These are phyloP conservation scores for Citrus inodora DNA, from an alignment of 345 rosid species.

Conservation along the genomic window DNA sequence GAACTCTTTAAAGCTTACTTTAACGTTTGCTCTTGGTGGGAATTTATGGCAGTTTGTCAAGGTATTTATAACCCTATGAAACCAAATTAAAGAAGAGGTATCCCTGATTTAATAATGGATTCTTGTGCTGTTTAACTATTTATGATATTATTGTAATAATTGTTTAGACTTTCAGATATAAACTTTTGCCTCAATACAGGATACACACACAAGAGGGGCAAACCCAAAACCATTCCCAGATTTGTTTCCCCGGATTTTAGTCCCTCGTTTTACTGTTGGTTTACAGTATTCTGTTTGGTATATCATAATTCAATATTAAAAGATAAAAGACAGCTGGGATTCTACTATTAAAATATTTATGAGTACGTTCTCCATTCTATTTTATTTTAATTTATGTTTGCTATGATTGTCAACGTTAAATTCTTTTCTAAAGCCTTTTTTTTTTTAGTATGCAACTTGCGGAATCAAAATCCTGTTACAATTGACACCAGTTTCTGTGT, in stretches of 20 bases:
- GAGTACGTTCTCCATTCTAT: not conserved
- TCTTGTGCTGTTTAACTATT: not conserved
- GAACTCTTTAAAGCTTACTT: not conserved
- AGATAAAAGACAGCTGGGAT: too few species aligned
- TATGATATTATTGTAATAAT: not conserved
- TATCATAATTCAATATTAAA: not conserved
- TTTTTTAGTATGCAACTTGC: not conserved
- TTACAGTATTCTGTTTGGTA: not conserved
- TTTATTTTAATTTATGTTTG: not conserved
- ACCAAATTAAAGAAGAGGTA: not conserved
- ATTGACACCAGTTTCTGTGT: not conserved
- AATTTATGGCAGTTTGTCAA: not conserved
- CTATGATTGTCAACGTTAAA: not conserved
- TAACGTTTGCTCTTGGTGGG: not conserved
- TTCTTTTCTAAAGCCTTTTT: not conserved
- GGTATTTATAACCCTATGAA: not conserved
- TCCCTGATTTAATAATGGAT: not conserved
- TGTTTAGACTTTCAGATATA: not conserved
- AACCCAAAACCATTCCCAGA: conserved; percentile 8
- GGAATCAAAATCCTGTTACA: not conserved
- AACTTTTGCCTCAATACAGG: not conserved
- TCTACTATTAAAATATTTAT: too few species aligned
- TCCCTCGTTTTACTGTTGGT: not conserved
- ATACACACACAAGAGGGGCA: not conserved
- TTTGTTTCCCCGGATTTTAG: not conserved